phyloP scores from a whole-genome alignment of 345 rosid species.

The Populus tremula region DNA sequence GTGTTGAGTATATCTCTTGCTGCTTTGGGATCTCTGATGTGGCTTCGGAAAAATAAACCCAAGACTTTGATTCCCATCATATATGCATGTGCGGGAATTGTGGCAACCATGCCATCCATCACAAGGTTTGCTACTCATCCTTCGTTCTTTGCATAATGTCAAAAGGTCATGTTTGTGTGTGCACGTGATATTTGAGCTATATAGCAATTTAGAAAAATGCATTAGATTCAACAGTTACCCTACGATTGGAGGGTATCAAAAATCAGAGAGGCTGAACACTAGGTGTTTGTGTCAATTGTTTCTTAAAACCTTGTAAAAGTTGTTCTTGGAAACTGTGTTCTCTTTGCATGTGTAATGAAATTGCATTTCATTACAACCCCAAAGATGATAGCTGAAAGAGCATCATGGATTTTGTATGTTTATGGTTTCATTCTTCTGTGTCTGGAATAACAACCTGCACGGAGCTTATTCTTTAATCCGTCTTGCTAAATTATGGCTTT shows the following conservation, averaged over 20 bases:
- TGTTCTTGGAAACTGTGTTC: neutral
- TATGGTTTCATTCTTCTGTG: neutral
- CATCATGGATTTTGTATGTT: neutral
- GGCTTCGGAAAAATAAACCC: constrained; percentile 96
- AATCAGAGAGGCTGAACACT: neutral
- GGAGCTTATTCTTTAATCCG: neutral
- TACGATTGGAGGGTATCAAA: neutral
- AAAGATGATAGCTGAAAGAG: neutral
- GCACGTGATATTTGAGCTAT: neutral
- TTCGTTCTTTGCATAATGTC: neutral
- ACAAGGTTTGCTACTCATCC: constrained; percentile 46
- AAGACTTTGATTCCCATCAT: constrained; percentile 81
- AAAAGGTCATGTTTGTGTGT: neutral
- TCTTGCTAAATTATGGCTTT: constrained; percentile 12
- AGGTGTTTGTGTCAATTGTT: neutral
- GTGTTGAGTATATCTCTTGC: constrained; percentile 87
- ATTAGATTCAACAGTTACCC: neutral
- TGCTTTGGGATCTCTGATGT: constrained; percentile 93
- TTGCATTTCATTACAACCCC: neutral
- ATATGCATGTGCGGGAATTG: constrained; percentile 77
- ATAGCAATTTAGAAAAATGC: neutral
- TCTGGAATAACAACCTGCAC: neutral
- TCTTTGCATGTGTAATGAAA: neutral
- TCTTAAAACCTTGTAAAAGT: neutral
- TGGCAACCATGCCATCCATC: constrained; percentile 96